Evolutionary conservation across 345 rosid species (phyloP), one percentile per base, ranked within the genome.

Genomic region (Citropsis articulata): DNA sequence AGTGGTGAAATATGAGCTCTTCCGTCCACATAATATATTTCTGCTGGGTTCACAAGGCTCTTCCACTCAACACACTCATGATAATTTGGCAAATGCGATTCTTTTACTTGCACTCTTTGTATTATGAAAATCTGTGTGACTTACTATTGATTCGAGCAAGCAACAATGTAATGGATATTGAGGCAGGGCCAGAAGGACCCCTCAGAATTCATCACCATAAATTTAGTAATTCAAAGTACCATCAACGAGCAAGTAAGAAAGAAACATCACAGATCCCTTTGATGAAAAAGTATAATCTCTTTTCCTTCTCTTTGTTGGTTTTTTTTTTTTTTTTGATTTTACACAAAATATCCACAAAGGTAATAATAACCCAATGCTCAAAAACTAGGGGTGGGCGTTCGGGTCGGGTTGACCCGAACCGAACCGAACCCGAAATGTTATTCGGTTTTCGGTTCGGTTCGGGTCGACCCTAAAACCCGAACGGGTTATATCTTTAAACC

Each of bases 291-390:
- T 77, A 21, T 56, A 42, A 65, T 73, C 30, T 72, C 38, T 31
- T 24, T 68, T 24, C 55, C 53, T 16, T 19, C 14, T 45, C 50
- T 45, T 45, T 45, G 48, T 12, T 9, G 48, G 4, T 45, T 45
- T 30, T 40, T 28, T 78, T 35, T 6, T 36, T 36, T 7, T 36
- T 36, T 36, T 35, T 35, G 30, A 69, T 57, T 85, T 83, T 81
- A 86, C 83, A 78, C 9, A 42, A 57, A 77, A 66, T 79, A 82
- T 57, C 80, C 19, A 24, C 72, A 80, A 45, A 55, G 81, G 18
- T 13, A 45, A 75, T 71, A 72, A 79, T 28, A 21, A 65, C 63
- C 7, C 77, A 61, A 73, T 72, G 66, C 78, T 76, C 55, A 78
- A 79, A n/a, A n/a, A n/a, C n/a, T n/a, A n/a, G n/a, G n/a, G n/a